phyloP scores from a whole-genome alignment of 208 protist genomes.

The Trypanosomatidae sp. region DNA sequence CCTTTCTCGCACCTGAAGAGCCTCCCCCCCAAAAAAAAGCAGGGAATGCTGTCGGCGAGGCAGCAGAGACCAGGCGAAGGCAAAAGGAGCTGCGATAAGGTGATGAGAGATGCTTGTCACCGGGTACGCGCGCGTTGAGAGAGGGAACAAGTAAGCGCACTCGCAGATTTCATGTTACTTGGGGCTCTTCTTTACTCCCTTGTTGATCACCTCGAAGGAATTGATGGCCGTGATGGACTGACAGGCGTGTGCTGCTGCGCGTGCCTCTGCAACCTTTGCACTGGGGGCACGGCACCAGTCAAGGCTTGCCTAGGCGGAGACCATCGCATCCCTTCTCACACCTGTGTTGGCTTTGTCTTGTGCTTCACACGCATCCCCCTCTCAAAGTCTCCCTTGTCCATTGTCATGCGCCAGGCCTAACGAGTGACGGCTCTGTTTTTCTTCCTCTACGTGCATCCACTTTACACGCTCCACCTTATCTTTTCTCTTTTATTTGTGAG shows the following conservation, averaged over 20 bases:
- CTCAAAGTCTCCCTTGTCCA: neutral
- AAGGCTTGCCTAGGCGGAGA: neutral
- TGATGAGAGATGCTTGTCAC: neutral
- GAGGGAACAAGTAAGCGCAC: neutral
- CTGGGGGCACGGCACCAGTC: neutral
- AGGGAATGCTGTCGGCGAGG: neutral
- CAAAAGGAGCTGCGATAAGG: neutral
- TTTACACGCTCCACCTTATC: no score
- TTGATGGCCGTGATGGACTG: neutral
- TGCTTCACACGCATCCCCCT: neutral
- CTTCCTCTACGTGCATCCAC: no score
- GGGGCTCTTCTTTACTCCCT: neutral
- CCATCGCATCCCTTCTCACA: neutral
- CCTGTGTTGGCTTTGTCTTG: neutral
- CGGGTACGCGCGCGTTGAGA: neutral
- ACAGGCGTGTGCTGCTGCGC: neutral
- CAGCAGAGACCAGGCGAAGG: neutral
- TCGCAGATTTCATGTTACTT: neutral
- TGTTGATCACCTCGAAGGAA: neutral
- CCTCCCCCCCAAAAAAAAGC: neutral
- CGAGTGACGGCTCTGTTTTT: neutral
- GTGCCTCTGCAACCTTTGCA: neutral
- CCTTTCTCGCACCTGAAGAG: neutral
- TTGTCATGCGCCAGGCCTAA: neutral
- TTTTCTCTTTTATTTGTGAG: no score